phyloP scores from a whole-genome alignment of 2,329 filamentous ascomycete genomes.

The Orbilia brochopaga region DNA sequence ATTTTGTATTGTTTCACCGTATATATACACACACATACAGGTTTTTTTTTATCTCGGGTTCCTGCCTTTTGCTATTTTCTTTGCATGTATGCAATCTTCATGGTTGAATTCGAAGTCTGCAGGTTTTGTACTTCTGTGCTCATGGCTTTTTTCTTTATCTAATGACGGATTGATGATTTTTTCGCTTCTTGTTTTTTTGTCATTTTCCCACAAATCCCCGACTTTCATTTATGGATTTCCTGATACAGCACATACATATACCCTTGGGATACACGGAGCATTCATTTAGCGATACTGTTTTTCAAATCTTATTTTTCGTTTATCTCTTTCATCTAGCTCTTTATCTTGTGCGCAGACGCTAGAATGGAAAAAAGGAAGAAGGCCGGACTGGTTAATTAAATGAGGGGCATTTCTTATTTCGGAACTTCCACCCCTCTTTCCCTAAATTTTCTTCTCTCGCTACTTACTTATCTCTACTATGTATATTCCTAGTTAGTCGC shows the following conservation, averaged over 20 bases:
- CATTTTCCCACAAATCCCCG: slow-evolving; percentile 11
- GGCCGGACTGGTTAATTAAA: too few relatives aligned
- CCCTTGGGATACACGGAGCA: slow-evolving; percentile 51
- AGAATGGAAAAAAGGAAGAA: too few relatives aligned
- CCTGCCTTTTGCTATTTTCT: not conserved
- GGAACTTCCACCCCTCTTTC: not conserved
- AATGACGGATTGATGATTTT: slow-evolving; percentile 15
- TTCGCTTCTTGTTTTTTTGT: slow-evolving; percentile 12
- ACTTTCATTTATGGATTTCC: slow-evolving; percentile 37
- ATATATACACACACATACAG: slow-evolving; percentile 4
- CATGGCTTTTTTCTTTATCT: too few relatives aligned
- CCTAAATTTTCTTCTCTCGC: slow-evolving; percentile 15
- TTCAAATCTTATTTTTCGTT: slow-evolving; percentile 8
- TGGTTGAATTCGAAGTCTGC: not conserved
- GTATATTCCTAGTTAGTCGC: slow-evolving; percentile 6
- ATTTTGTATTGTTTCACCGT: slow-evolving; percentile 9
- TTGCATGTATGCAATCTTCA: not conserved
- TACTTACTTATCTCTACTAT: slow-evolving; percentile 24
- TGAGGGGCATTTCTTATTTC: too few relatives aligned
- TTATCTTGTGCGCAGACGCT: not conserved
- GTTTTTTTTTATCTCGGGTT: not conserved
- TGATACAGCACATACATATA: slow-evolving; percentile 24
- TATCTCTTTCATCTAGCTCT: not conserved
- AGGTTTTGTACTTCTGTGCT: not conserved
- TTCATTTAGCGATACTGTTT: slow-evolving; percentile 43